Evolutionary conservation across 176 grass and related monocot genomes (phyloP).

Genomic region (Oryza australiensis): DNA sequence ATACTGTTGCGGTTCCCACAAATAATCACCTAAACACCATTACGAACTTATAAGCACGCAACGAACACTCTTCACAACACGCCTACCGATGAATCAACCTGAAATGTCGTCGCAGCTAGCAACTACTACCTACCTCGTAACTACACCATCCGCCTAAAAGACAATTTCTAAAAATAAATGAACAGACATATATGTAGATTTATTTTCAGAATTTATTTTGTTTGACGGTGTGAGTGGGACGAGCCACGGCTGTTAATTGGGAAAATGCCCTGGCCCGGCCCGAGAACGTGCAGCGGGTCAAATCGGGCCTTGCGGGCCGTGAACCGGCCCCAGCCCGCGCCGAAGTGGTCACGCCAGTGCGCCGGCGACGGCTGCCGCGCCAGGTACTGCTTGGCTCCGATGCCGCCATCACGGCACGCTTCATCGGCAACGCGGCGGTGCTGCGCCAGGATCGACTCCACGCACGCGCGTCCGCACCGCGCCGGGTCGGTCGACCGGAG

Average conservation of each 20-base stretch:
- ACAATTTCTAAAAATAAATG: too few relatives aligned
- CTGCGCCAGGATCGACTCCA: constrained; percentile 51
- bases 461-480: constrained; percentile 50
- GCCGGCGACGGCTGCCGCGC: constrained; percentile 55
- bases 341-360: constrained; percentile 72
- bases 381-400: constrained; percentile 77
- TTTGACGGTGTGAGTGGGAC: too few relatives aligned
- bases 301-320: constrained; percentile 55
- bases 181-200: too few relatives aligned
- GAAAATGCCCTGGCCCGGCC: constrained; percentile 80
- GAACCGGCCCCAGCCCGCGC: constrained; percentile 53
- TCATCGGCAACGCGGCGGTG: constrained; percentile 56
- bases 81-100: not conserved
- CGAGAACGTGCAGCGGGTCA: constrained; percentile 57
- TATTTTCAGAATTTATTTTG: too few relatives aligned
- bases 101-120: constrained; percentile 15
- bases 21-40: not conserved
- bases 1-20: not conserved
- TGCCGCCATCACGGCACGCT: constrained; percentile 36
- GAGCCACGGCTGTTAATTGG: too few relatives aligned
- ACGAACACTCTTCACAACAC: not conserved
- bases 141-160: too few relatives aligned
- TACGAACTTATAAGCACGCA: not conserved
- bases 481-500: constrained; percentile 68
- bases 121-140: not conserved